Conservation (phyloP, 768 basidiomycete species). For the Suillus plorans region DNA sequence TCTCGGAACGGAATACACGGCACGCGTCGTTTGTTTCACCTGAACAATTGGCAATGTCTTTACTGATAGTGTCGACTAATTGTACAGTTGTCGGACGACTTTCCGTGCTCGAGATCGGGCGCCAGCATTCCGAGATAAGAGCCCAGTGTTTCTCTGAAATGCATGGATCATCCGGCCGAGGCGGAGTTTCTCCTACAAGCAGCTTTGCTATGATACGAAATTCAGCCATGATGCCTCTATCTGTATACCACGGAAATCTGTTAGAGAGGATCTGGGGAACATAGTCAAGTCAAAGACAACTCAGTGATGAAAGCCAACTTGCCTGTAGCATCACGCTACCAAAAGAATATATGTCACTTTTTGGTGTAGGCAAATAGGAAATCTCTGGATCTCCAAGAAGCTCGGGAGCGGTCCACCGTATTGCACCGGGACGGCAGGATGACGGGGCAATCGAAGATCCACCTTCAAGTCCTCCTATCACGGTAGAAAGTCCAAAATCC, state of each 20-base stretch:
- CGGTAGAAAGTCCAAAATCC: slow-evolving; percentile 47
- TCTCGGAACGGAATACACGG: neutral
- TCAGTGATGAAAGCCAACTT: slow-evolving; percentile 24
- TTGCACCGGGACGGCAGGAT: slow-evolving; percentile 32
- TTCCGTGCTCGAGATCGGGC: neutral
- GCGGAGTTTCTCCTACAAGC: neutral
- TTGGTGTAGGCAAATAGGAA: neutral
- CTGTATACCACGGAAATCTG: neutral
- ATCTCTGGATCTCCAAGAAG: slow-evolving; percentile 31
- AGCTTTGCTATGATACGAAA: neutral
- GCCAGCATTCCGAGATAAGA: slow-evolving; percentile 11
- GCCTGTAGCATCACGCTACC: slow-evolving; percentile 31
- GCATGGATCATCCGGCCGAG: neutral
- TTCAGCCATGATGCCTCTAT: neutral
- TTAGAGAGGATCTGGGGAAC: neutral
- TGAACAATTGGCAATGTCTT: neutral
- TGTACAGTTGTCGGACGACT: neutral
- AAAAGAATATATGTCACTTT: slow-evolving; percentile 21
- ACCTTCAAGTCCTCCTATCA: slow-evolving; percentile 38
- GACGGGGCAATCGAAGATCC: slow-evolving; percentile 28
- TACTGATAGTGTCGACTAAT: neutral
- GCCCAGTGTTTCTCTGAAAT: slow-evolving; percentile 3
- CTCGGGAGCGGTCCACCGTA: slow-evolving; percentile 44
- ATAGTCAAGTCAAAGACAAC: slow-evolving; percentile 9
- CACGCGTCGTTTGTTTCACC: neutral